Evolutionary conservation across 225 moss, liverwort and hornwort genomes (phyloP), one percentile per base, ranked within the genome.

Genomic region (Pseudisothecium myosuroides): DNA sequence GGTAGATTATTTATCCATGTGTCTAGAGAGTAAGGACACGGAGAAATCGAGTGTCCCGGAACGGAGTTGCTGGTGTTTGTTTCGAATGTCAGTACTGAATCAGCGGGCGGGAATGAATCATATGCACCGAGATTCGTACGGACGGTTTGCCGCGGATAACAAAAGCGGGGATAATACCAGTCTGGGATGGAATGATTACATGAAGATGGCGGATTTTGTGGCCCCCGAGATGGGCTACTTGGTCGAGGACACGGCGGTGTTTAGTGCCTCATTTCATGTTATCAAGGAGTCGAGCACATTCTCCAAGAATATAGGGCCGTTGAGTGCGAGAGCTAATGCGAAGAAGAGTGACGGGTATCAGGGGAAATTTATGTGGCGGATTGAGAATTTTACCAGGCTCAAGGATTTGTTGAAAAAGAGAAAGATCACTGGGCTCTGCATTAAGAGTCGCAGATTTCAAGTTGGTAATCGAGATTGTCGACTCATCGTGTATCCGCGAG

Each of bases 121-220:
- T 83, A 99, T 97, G 97, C 99, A 99, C 88, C 95, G 99, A 83
- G 99, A 99, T 91, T 97, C 99, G 7, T 99, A 99, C 89, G 99
- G 99, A 41, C 95, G 99, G 54, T 99, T 99, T 92, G 99, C 99
- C 20, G 99, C 99, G 32, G 99, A 97, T 88, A 99, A 99, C 88
- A 99, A 97, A 88, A 97, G 99, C 84, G 99, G 99, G 66, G 99
- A 99, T 90, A 99, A 99, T 55, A 99, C 99, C 47, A 99, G 99
- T 88, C 94, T 99, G 86, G 99, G 99, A 88, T 99, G 99, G 99
- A 99, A 97, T 87, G 97, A 99, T 91, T 99, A 99, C 81, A 99
- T 99, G 99, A 97, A 99, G 94, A 99, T 99, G 99, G 97, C 96
- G 19, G 99, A 99, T 84, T 99, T 99, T 90, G 95, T 99, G 88